A percentile compares a stretch with the other conserved stretches of the same genome.
Evolutionary conservation across 2,329 filamentous ascomycete genomes (phyloP).

Genomic region (Ophiostoma australiae): DNA sequence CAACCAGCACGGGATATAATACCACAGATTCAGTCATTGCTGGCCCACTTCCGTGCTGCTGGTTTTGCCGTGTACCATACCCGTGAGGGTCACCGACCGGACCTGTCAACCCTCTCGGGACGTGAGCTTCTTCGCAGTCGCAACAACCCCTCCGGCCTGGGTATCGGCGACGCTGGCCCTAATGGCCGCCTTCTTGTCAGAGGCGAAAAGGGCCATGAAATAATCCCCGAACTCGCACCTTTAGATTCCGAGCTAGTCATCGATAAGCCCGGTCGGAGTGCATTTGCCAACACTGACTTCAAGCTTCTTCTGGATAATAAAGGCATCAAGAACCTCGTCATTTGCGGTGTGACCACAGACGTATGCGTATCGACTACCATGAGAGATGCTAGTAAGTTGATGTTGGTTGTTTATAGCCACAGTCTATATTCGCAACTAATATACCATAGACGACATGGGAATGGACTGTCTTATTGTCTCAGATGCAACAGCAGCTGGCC

Average conservation of each 20-base stretch:
- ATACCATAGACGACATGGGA: slow-evolving; percentile 21
- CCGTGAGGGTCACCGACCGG: slow-evolving; percentile 24
- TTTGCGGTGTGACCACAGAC: slow-evolving; percentile 24
- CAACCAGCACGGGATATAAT: slow-evolving; percentile 21
- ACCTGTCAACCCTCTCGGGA: slow-evolving; percentile 20
- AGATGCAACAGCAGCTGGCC: slow-evolving; percentile 21
- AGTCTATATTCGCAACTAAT: neutral
- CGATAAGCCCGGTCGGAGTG: slow-evolving; percentile 24
- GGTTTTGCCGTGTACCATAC: slow-evolving; percentile 24
- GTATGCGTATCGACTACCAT: slow-evolving; percentile 22
- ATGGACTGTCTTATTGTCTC: slow-evolving; percentile 23
- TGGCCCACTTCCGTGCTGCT: slow-evolving; percentile 14
- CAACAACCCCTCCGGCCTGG: slow-evolving; percentile 19
- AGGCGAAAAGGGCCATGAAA: slow-evolving; percentile 23
- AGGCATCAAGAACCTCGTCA: slow-evolving; percentile 20
- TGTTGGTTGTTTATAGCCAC: too few species aligned
- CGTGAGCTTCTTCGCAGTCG: slow-evolving; percentile 21
- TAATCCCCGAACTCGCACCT: slow-evolving; percentile 21
- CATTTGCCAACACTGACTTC: slow-evolving; percentile 22
- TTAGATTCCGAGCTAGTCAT: slow-evolving; percentile 18
- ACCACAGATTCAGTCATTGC: slow-evolving; percentile 15
- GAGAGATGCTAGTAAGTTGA: slow-evolving; percentile 23
- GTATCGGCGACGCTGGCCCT: slow-evolving; percentile 23
- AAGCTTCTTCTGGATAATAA: slow-evolving; percentile 22
- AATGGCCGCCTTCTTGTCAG: slow-evolving; percentile 23